Evolutionary conservation across 2,329 filamentous ascomycete genomes (phyloP).

Genomic region (Amphichorda felina): DNA sequence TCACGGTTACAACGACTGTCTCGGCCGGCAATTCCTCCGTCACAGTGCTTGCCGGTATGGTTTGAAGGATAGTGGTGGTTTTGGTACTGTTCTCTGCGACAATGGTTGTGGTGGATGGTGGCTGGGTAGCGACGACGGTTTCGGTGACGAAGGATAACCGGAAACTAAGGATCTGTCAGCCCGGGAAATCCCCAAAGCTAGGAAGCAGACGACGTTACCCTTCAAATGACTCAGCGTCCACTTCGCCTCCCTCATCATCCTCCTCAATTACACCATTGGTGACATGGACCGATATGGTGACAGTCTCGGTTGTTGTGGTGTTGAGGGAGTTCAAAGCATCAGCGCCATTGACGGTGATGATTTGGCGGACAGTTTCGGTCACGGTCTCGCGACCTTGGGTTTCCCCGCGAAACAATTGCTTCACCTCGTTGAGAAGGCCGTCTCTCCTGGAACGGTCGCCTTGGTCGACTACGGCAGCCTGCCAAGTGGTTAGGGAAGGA

Average conservation of each 20-base stretch:
- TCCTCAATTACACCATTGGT: background rate
- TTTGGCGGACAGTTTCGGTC: constrained; percentile 7
- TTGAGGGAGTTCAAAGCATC: constrained; percentile 1
- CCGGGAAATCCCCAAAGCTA: too few relatives aligned
- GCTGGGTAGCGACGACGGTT: background rate
- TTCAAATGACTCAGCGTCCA: constrained; percentile 1
- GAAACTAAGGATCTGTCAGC: background rate
- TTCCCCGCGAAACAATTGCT: too few relatives aligned
- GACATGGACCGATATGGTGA: background rate
- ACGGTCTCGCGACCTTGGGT: too few relatives aligned
- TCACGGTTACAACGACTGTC: constrained; percentile 8
- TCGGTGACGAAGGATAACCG: constrained; percentile 2
- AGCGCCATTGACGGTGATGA: constrained; percentile 5
- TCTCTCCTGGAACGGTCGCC: background rate
- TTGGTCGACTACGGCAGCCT: background rate
- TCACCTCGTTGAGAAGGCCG: background rate
- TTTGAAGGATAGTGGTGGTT: too few relatives aligned
- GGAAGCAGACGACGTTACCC: constrained; percentile 1
- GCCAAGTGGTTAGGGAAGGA: too few relatives aligned
- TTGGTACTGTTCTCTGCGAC: too few relatives aligned
- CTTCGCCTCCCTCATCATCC: background rate
- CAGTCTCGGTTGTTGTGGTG: background rate
- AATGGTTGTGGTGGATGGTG: background rate
- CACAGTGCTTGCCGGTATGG: background rate
- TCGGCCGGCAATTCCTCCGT: background rate